Evolutionary conservation across 352 stramenopile genomes (phyloP).

Genomic region (Phytophthora cactorum): DNA sequence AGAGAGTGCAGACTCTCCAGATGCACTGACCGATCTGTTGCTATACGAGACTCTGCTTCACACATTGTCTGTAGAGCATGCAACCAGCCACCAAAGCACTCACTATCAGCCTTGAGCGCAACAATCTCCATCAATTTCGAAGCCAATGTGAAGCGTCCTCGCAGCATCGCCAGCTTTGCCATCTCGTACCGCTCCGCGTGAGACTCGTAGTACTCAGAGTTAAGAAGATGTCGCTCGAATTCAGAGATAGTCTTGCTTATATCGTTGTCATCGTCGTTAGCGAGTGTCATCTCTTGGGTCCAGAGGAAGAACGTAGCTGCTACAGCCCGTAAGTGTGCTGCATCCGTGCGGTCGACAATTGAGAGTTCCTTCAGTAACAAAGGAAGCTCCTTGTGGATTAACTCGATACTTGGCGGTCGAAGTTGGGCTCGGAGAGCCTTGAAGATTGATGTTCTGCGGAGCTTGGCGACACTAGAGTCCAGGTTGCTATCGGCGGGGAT

Average conservation of each 20-base stretch:
- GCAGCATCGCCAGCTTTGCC: constrained; percentile 47
- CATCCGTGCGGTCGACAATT: constrained; percentile 11
- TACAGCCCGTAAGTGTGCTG: constrained; percentile 32
- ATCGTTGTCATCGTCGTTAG: constrained; percentile 1
- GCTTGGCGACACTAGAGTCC: constrained; percentile 6
- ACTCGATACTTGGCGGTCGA: constrained; percentile 11
- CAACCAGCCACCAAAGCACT: constrained; percentile 60
- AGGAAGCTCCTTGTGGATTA: constrained; percentile 27
- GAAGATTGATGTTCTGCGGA: constrained; percentile 28
- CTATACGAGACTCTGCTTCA: constrained; percentile 42
- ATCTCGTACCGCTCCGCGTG: constrained; percentile 56
- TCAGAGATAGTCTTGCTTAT: constrained; percentile 6
- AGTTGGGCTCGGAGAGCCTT: constrained; percentile 28
- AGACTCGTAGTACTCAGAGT: constrained; percentile 29
- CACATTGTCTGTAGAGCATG: constrained; percentile 39
- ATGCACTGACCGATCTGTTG: constrained; percentile 22
- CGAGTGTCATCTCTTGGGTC: constrained; percentile 20
- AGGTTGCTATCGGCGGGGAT: constrained; percentile 18
- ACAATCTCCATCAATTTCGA: constrained; percentile 34
- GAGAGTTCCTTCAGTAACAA: constrained; percentile 35
- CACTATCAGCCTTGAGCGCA: constrained; percentile 33
- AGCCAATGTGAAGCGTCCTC: constrained; percentile 39
- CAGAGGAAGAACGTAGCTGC: constrained; percentile 43
- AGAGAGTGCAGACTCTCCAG: constrained; percentile 42
- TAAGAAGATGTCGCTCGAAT: constrained; percentile 32